phyloP scores from a whole-genome alignment of 805 yeast species.

The Ogataea siamensis region DNA sequence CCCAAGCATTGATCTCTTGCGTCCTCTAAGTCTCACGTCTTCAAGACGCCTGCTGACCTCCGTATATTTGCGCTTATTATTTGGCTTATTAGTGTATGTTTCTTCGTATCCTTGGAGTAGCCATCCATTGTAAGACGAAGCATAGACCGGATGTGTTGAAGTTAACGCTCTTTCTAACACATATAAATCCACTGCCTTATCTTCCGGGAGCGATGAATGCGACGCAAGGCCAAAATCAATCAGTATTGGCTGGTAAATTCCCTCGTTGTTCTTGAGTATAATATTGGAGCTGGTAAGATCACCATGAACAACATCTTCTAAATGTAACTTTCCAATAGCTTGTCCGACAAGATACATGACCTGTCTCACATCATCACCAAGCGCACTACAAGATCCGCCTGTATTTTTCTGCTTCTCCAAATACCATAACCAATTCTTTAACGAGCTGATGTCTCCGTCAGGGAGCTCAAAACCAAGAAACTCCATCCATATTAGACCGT shows the following conservation, averaged over 20 bases:
- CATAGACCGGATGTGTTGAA: constrained; percentile 82
- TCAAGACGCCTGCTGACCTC: constrained; percentile 67
- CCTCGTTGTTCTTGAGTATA: constrained; percentile 41
- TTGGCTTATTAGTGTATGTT: constrained; percentile 34
- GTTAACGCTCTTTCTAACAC: constrained; percentile 88
- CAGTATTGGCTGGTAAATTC: constrained; percentile 47
- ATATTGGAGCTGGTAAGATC: constrained; percentile 91
- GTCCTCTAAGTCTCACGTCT: constrained; percentile 86
- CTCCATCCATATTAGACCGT: constrained; percentile 91
- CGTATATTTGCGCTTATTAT: constrained; percentile 40
- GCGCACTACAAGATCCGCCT: constrained; percentile 23
- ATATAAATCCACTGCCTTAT: constrained; percentile 95
- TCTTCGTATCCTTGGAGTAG: constrained; percentile 64
- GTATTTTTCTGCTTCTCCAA: constrained; percentile 42
- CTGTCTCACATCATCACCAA: constrained; percentile 38
- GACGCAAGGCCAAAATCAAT: constrained; percentile 93
- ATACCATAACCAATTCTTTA: constrained; percentile 75
- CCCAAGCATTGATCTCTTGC: constrained; percentile 95
- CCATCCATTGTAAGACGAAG: constrained; percentile 66
- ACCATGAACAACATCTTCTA: constrained; percentile 83
- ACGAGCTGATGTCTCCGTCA: constrained; percentile 54
- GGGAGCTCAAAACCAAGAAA: constrained; percentile 56
- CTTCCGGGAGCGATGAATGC: constrained; percentile 73
- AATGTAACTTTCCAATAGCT: constrained; percentile 69
- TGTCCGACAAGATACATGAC: constrained; percentile 58